Evolutionary conservation across 306 rosid genomes (phyloP).

Genomic region (Canavalia gladiata): DNA sequence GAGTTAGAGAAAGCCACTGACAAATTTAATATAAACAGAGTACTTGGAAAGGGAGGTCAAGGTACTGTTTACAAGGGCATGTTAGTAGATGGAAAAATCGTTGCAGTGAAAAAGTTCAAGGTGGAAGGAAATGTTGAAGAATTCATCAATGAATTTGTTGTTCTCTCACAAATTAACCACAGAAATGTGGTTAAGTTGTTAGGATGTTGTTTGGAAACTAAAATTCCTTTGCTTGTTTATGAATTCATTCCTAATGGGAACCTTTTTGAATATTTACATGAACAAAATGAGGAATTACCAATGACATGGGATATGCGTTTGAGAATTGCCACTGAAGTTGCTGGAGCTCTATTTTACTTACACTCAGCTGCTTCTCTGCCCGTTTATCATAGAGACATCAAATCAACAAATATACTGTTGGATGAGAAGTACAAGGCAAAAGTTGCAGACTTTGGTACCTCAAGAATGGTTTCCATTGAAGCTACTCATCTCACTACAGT

Average conservation of each 20-base stretch:
- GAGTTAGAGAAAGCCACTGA: slow-evolving; percentile 50
- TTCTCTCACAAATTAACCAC: slow-evolving; percentile 56
- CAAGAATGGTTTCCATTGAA: slow-evolving; percentile 44
- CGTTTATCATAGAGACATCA: slow-evolving; percentile 52
- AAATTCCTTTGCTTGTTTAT: slow-evolving; percentile 49
- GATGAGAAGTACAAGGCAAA: slow-evolving; percentile 48
- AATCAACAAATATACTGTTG: slow-evolving; percentile 49
- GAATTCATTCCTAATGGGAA: slow-evolving; percentile 54
- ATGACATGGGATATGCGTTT: slow-evolving; percentile 53
- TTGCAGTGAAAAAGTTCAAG: slow-evolving; percentile 49
- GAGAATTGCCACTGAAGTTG: slow-evolving; percentile 48
- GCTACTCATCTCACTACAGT: slow-evolving; percentile 49
- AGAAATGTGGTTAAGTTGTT: slow-evolving; percentile 55
- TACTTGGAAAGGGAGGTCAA: slow-evolving; percentile 53
- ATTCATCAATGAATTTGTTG: slow-evolving; percentile 49
- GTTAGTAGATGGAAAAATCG: slow-evolving; percentile 45
- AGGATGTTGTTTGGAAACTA: slow-evolving; percentile 51
- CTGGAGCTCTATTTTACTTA: slow-evolving; percentile 47
- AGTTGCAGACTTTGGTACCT: slow-evolving; percentile 50
- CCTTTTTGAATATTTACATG: slow-evolving; percentile 44
- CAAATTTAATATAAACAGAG: slow-evolving; percentile 35
- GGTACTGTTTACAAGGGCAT: slow-evolving; percentile 54
- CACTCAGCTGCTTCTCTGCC: slow-evolving; percentile 51
- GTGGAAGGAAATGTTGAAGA: slow-evolving; percentile 46
- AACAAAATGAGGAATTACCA: slow-evolving; percentile 32